Evolutionary conservation across 73 alveolate genomes (phyloP).

Genomic region (Paramecium biaurelia): DNA sequence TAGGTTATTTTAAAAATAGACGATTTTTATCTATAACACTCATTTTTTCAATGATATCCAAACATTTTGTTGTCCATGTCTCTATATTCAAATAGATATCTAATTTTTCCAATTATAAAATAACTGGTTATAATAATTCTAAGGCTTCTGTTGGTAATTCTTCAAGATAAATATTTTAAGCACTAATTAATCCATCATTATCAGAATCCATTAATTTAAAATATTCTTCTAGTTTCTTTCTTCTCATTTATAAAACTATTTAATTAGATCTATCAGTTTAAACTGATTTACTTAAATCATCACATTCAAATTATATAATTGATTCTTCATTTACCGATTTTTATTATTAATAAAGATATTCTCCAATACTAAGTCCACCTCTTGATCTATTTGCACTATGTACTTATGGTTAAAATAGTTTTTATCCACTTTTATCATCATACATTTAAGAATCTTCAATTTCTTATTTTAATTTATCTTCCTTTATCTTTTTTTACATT

Average conservation of each 20-base stretch:
- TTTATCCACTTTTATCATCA: conserved; percentile 36
- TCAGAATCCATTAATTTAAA: conserved; percentile 17
- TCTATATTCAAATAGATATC: neutral
- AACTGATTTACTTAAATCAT: conserved; percentile 13
- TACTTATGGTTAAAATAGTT: neutral
- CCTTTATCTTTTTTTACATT: conserved; percentile 20
- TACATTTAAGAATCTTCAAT: neutral
- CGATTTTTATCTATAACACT: neutral
- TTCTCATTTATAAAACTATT: conserved; percentile 18
- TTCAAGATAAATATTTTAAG: neutral
- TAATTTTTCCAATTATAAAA: neutral
- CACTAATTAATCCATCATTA: conserved; percentile 15
- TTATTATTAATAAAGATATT: neutral
- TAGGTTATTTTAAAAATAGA: neutral
- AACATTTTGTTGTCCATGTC: conserved; percentile 20
- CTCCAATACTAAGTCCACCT: conserved; percentile 13
- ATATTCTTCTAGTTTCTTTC: neutral
- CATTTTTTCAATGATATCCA: neutral
- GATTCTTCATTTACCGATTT: conserved; percentile 2
- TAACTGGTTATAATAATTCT: neutral
- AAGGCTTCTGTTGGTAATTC: neutral
- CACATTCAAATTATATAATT: neutral
- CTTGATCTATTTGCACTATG: neutral
- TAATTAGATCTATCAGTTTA: conserved; percentile 10
- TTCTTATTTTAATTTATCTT: neutral